Evolutionary conservation across 371 early-diverging fungal genomes (phyloP).

Genomic region (Apophysomyces trapeziformis): DNA sequence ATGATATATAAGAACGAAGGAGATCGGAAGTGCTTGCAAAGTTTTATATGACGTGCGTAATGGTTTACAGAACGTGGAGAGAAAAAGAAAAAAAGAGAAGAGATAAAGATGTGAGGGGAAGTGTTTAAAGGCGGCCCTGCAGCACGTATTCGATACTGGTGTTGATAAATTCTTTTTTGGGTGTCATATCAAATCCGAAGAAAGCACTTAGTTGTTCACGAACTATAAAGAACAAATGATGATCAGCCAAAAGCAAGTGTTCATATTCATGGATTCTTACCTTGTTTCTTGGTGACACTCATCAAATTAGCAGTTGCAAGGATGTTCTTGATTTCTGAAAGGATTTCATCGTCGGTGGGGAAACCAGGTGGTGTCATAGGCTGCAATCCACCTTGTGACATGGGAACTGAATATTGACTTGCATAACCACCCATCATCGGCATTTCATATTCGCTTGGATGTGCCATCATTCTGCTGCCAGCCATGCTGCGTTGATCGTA

Average conservation of each 20-base stretch:
- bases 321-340: slow-evolving; percentile 80
- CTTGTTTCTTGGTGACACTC: slow-evolving; percentile 84
- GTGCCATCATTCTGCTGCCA: slow-evolving; percentile 15
- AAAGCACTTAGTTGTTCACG: slow-evolving; percentile 78
- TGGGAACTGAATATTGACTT: slow-evolving; percentile 46
- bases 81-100: slow-evolving; percentile 9
- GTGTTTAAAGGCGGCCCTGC: slow-evolving; percentile 49
- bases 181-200: slow-evolving; percentile 83
- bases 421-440: slow-evolving; percentile 24
- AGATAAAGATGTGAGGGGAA: not conserved
- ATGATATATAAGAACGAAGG: slow-evolving; percentile 9
- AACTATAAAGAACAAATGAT: slow-evolving; percentile 48
- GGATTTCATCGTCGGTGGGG: slow-evolving; percentile 85
- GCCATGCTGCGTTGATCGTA: slow-evolving; percentile 19
- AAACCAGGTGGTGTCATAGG: slow-evolving; percentile 52
- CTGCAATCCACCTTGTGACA: slow-evolving; percentile 37
- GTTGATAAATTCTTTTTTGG: slow-evolving; percentile 88
- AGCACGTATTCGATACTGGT: slow-evolving; percentile 78
- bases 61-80: not conserved
- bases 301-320: slow-evolving; percentile 81
- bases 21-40: slow-evolving; percentile 2
- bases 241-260: not conserved
- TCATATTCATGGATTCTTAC: slow-evolving; percentile 26
- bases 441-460: slow-evolving; percentile 22
- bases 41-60: not conserved